phyloP scores from a whole-genome alignment of 208 protist genomes.

The Wallacemonas sp. region DNA sequence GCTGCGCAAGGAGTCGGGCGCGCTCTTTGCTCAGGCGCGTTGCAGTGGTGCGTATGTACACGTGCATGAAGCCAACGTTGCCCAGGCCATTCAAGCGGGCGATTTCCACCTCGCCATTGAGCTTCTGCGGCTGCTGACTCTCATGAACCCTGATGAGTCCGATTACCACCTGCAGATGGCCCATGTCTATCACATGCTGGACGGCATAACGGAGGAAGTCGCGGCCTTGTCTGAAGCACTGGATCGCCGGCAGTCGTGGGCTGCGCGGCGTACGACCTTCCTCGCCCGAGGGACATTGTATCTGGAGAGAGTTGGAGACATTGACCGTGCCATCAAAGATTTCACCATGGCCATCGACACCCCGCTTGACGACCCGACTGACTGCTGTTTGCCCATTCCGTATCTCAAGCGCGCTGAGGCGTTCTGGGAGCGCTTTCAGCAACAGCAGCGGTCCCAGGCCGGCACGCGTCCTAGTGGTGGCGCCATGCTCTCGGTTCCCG shows the following conservation, averaged over 20 bases:
- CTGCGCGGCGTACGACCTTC: slow-evolving; percentile 59
- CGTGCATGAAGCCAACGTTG: slow-evolving; percentile 63
- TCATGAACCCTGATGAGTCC: slow-evolving; percentile 53
- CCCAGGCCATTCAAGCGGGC: slow-evolving; percentile 40
- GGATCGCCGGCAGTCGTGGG: slow-evolving; percentile 52
- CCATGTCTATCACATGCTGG: slow-evolving; percentile 54
- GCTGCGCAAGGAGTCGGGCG: slow-evolving; percentile 32
- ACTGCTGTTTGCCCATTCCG: slow-evolving; percentile 64
- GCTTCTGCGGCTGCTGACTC: slow-evolving; percentile 59
- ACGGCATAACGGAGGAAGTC: slow-evolving; percentile 48
- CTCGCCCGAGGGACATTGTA: slow-evolving; percentile 76
- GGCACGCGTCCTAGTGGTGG: slow-evolving; percentile 55
- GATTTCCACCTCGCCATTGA: slow-evolving; percentile 63
- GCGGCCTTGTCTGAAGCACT: slow-evolving; percentile 71
- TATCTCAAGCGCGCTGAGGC: slow-evolving; percentile 76
- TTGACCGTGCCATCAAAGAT: slow-evolving; percentile 78
- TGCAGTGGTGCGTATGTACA: slow-evolving; percentile 49
- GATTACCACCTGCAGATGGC: slow-evolving; percentile 66
- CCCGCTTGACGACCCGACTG: slow-evolving; percentile 29
- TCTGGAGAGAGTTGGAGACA: slow-evolving; percentile 44
- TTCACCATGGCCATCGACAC: slow-evolving; percentile 70
- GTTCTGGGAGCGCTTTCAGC: slow-evolving; percentile 42
- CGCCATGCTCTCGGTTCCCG: slow-evolving; percentile 61
- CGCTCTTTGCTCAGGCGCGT: slow-evolving; percentile 45
- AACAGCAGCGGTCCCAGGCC: slow-evolving; percentile 16